Base-by-base conservation (phyloP, 2,329 filamentous ascomycete species). In the Phialemoniopsis sp. region DNA sequence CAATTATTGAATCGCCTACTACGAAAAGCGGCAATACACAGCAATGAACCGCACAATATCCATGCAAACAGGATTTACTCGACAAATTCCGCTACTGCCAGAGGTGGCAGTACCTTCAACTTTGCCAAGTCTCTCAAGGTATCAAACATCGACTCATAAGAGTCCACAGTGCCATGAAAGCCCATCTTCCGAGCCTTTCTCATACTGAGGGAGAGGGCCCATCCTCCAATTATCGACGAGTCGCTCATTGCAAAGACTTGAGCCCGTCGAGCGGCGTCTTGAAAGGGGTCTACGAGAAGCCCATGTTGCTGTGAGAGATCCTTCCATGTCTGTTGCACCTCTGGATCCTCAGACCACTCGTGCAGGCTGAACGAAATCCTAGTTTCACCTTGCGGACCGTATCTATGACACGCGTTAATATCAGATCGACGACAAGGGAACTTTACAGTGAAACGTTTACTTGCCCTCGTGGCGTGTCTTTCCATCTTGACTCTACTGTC, bases 301-400 rank as follows among this genome's bases (percentile, higher is more conserved):
- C 57, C 51, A 42, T 75, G 53, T 47, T 64, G 54, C 37, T 57
- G 44, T 29, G 62, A 60, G 5, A 76, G 52, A 42, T 67, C 62
- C 30, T 56, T 54, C 72, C 72, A 76, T 2, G 67, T 64, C 15
- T 62, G 47, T 32, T 63, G 52, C 4, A 74, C 69, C 28, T 66
- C 62, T 0, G 57, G 50, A 32, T 62, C 51, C 38, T 61, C 54
- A 1, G 70, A 67, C 73, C 72, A 77, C 14, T 66, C 56, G 0
- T 58, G 53, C 1, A 76, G 49, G 2, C 54, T 63, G 44, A 69
- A 73, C 1, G 55, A 56, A 13, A 57, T 58, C 1, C 62, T 59
- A 10, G 64, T 52, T 5, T 54, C 62, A 5, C 48, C 54, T 7
- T 60, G 57, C 1, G 70, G 66, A 0, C 71, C 70, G 38, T 67